Conservation (phyloP, 148 eudicot species). For the Vaccinium corymbosum region DNA sequence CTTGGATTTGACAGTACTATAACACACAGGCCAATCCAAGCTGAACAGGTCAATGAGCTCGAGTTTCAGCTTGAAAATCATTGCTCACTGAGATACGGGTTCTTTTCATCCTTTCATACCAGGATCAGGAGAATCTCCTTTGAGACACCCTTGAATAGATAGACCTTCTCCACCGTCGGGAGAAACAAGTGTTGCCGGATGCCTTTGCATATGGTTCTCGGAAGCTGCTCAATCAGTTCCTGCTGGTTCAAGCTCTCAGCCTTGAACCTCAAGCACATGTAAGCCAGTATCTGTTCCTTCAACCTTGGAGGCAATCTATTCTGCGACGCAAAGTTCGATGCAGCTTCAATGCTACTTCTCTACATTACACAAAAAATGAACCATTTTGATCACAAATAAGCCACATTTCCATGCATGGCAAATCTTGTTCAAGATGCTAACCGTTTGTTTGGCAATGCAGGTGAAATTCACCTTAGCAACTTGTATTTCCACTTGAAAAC, state of each 20-base stretch:
- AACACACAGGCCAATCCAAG: neutral
- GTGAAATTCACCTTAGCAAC: neutral
- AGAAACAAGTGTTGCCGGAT: conserved; percentile 69
- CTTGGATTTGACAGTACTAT: neutral
- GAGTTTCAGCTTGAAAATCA: neutral
- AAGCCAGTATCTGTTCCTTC: conserved; percentile 72
- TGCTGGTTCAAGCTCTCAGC: conserved; percentile 87
- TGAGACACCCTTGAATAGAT: conserved; percentile 64
- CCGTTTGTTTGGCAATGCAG: neutral
- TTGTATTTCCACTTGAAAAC: neutral
- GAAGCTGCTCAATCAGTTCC: conserved; percentile 68
- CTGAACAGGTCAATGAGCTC: neutral
- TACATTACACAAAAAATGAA: neutral
- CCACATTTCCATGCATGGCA: too few relatives aligned
- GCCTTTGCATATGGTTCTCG: conserved; percentile 63
- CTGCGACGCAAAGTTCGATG: conserved; percentile 65
- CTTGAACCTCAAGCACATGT: conserved; percentile 85
- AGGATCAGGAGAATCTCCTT: conserved; percentile 55
- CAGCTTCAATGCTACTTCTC: conserved; percentile 79
- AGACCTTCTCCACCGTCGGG: conserved; percentile 57
- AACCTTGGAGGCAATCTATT: conserved; percentile 69
- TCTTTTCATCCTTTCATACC: conserved; percentile 31
- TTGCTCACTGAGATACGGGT: neutral
- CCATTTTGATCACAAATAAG: neutral
- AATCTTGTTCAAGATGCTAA: neutral